Evolutionary conservation across 768 basidiomycete species (phyloP), one percentile per base, ranked within the genome.

Genomic region (Boletellus ananas): DNA sequence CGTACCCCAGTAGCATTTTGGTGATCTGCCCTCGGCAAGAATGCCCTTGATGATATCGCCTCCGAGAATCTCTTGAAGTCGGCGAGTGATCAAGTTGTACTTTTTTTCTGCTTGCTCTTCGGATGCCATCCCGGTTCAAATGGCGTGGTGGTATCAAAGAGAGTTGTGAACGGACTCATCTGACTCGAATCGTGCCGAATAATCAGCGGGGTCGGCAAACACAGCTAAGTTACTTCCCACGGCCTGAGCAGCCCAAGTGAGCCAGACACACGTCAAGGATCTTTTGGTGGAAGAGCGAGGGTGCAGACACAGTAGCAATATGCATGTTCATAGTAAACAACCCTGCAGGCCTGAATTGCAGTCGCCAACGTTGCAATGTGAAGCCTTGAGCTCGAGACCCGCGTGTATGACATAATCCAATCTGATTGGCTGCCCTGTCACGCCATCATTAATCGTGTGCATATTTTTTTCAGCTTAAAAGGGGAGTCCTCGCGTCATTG

Each of bases 1-100:
- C 58, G 50, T 59, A 85, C 94, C 94, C 91, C 90, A 98, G 81
- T 97, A 97, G 62, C 84, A 83, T 67, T 86, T 92, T 13, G 85
- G 83, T 13, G 83, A 68, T 62, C 83, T 75, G 16, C 85, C 90
- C 63, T 94, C 85, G 7, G 77, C 74, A 20, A 97, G 74, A 50
- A 94, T 84, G 31, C 79, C 74, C 67, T 90, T 88, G 69, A 99
- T 86, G 34, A 75, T 70, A 37, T 95, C 94, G 2, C 77, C 90
- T 20, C 93, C 90, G 4, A 98, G 82, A 5, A 90, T 85, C 67
- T 99, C 96, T 56, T 90, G 83, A 27, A 98, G 68, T 57, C 87
- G 73, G 43, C 94, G 74, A 1, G 90, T 94, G 50, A 99, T 94
- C 39, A 96, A 72, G 21, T 88, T 79, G 73, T 79, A 94, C 63